Evolutionary conservation across 108 stramenopile genomes (phyloP).

Genomic region (Schizochytrium sp.): DNA sequence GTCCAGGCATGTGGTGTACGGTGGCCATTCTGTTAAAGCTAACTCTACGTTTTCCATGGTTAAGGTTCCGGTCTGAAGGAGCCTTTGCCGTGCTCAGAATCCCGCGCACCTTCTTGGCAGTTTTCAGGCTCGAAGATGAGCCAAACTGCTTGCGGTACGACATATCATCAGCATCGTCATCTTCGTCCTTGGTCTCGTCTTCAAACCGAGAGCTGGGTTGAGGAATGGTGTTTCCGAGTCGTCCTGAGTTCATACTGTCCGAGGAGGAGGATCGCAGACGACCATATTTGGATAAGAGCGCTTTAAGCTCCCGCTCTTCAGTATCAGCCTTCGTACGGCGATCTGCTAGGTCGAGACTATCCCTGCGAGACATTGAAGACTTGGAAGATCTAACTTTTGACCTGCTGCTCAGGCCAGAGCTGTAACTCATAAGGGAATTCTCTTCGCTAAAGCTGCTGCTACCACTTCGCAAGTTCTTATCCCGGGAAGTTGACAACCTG

Average conservation of each 20-base stretch:
- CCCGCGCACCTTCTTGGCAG: neutral
- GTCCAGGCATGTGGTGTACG: constrained; percentile 34
- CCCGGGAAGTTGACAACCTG: too few relatives aligned
- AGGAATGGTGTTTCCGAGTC: neutral
- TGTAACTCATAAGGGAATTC: too few relatives aligned
- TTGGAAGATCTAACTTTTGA: too few relatives aligned
- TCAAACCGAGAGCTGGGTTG: constrained; percentile 5
- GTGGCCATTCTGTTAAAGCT: constrained; percentile 46
- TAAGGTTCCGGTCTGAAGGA: neutral
- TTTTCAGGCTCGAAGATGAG: neutral
- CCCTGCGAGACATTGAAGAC: neutral
- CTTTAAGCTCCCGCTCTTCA: constrained; percentile 11
- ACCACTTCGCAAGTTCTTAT: too few relatives aligned
- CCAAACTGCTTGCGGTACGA: neutral
- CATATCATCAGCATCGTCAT: neutral
- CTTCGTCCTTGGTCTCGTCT: neutral
- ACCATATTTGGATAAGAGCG: neutral
- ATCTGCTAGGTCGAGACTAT: constrained; percentile 9
- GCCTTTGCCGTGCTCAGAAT: constrained; percentile 20
- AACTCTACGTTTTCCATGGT: neutral
- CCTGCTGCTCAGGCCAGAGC: too few relatives aligned
- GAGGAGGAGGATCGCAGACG: neutral
- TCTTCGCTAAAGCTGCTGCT: too few relatives aligned
- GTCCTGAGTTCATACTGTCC: neutral
- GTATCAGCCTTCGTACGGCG: neutral